Base-by-base conservation (phyloP, 306 rosid genomes). In the Quercus ilex region DNA sequence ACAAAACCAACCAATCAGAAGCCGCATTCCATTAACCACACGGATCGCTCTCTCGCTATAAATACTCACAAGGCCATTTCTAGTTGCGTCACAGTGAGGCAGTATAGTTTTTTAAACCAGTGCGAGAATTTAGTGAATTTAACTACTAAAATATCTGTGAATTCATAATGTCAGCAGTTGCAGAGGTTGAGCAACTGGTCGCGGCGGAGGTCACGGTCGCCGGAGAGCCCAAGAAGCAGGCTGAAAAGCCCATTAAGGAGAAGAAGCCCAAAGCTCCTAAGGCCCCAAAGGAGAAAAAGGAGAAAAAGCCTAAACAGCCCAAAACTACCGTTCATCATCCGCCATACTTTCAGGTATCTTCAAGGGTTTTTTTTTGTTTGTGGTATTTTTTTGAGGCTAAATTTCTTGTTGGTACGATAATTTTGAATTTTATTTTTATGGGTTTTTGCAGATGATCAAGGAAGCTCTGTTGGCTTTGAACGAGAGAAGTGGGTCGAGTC, bases 401-500 rank as follows among this genome's bases (percentile, higher is more conserved):
- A 31, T 15, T 63, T 74, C 3, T 0, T 31, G 3, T 18, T 65
- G 5, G 35, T 51, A 19, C 26, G 25, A 17, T 25, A 0, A 23
- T 13, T 31, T 70, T 33, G 4, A 28, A 10, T 60, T 33, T 3
- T 41, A 0, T 55, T 72, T 64, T 25, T 26, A n/a, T 41, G 46
- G 12, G 46, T 0, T 60, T 79, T 28, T n/a, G 65, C 79, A 94
- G 97, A 94, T 94, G 98, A 92, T 94, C 30, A 81, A 86, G 86
- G 97, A 94, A 63, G 98, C 98, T 3, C 52, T 94, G 68, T 0
- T 82, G 82, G 90, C 89, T n/a, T 76, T 94, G 70, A 87, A 89
- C 30, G 97, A 94, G 77, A 94, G 83, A 77, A 85, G 89, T 1
- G 98, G 98, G 0, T 92, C 98, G 26, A 94, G 98, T 30, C 93